Conservation (phyloP, 352 stramenopile species). For the Pythium utonaiense region DNA sequence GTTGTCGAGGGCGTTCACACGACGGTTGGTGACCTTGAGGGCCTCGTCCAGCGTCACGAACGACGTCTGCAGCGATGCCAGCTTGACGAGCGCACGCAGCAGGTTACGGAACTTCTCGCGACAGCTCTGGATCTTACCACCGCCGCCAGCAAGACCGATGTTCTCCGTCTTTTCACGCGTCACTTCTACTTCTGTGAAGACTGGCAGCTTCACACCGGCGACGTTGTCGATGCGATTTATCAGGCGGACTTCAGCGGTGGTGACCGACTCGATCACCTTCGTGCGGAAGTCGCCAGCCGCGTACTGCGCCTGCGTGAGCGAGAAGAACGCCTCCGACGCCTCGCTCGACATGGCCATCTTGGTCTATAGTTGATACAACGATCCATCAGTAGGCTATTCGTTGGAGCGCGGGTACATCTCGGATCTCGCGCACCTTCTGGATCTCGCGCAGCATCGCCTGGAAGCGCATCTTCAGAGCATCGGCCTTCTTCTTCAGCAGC, state of each 20-base stretch:
- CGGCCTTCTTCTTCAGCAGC: constrained; percentile 97
- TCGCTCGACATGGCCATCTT: constrained; percentile 87
- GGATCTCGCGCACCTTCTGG: constrained; percentile 66
- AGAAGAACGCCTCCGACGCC: constrained; percentile 95
- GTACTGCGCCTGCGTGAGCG: constrained; percentile 98
- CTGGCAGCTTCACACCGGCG: constrained; percentile 97
- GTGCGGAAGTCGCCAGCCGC: constrained; percentile 96
- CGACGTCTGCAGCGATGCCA: constrained; percentile 92
- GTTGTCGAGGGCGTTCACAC: constrained; percentile 99
- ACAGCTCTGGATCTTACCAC: constrained; percentile 97
- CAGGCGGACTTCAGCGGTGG: constrained; percentile 94
- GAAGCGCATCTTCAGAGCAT: constrained; percentile 97
- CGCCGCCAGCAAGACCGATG: constrained; percentile 94
- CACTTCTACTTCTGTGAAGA: constrained; percentile 97
- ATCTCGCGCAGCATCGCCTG: constrained; percentile 86
- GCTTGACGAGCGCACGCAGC: constrained; percentile 82
- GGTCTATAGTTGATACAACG: no score
- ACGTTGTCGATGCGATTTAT: constrained; percentile 99
- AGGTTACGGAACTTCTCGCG: constrained; percentile 85
- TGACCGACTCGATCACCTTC: constrained; percentile 96
- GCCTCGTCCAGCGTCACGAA: constrained; percentile 99
- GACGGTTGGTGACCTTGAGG: constrained; percentile 97
- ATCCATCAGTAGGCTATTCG: no score
- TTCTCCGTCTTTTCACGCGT: constrained; percentile 93
- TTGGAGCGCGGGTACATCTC: no score